phyloP scores from a whole-genome alignment of 805 yeast species.

The Candida quercuum region DNA sequence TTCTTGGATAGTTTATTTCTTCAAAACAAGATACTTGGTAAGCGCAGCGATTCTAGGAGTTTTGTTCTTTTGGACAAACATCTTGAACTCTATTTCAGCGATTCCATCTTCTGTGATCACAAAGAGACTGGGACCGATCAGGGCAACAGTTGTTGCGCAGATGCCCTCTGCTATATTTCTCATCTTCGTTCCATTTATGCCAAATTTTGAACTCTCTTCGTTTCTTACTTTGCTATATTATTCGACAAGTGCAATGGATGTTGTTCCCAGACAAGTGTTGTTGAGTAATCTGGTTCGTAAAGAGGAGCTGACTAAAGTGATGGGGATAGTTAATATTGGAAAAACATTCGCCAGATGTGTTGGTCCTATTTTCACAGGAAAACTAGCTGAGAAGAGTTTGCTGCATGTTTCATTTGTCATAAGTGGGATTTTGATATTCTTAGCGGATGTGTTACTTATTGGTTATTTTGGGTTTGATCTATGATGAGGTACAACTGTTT shows the following conservation, averaged over 20 bases:
- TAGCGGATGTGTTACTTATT: slow-evolving; percentile 28
- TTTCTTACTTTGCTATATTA: slow-evolving; percentile 48
- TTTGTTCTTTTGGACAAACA: slow-evolving; percentile 59
- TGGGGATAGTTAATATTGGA: slow-evolving; percentile 84
- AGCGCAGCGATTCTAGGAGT: slow-evolving; percentile 58
- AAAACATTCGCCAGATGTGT: slow-evolving; percentile 80
- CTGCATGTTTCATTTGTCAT: slow-evolving; percentile 49
- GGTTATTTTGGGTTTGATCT: slow-evolving; percentile 26
- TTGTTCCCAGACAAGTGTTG: slow-evolving; percentile 83
- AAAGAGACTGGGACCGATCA: slow-evolving; percentile 67
- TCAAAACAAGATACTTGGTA: slow-evolving; percentile 49
- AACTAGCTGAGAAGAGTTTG: slow-evolving; percentile 46
- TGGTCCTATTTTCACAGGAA: slow-evolving; percentile 80
- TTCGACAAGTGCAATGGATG: slow-evolving; percentile 77
- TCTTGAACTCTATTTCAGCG: slow-evolving; percentile 63
- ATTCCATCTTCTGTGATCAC: slow-evolving; percentile 73
- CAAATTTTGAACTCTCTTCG: slow-evolving; percentile 38
- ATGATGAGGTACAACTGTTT: too few relatives aligned
- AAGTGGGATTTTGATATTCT: slow-evolving; percentile 41
- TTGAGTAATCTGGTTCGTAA: slow-evolving; percentile 61
- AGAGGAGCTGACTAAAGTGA: slow-evolving; percentile 62
- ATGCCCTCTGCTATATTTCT: slow-evolving; percentile 71
- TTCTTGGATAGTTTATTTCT: slow-evolving; percentile 85
- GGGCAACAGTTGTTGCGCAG: slow-evolving; percentile 69
- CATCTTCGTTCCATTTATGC: slow-evolving; percentile 44